Evolutionary conservation across 768 basidiomycete genomes (phyloP).

Genomic region (Suillus brevipes): DNA sequence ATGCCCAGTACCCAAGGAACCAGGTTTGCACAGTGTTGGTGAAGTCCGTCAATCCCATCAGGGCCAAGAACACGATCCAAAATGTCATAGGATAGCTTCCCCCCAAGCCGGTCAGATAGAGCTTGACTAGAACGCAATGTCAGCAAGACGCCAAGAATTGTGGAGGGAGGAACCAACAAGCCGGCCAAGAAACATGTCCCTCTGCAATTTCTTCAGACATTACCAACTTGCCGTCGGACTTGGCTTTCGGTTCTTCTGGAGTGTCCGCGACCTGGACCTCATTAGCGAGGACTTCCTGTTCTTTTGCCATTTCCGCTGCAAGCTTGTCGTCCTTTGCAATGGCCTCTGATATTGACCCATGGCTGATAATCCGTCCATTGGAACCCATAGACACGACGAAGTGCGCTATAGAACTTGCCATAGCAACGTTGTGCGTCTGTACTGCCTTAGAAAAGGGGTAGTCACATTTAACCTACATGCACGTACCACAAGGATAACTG

Average conservation of each 20-base stretch:
- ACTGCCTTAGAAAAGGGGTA: not conserved
- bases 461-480: not conserved
- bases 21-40: conserved; percentile 34
- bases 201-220: conserved; percentile 62
- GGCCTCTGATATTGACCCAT: conserved; percentile 50
- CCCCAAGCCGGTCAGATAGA: conserved; percentile 26
- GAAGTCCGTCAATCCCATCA: conserved; percentile 25
- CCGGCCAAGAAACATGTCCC: conserved; percentile 57
- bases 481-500: conserved; percentile 52
- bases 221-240: conserved; percentile 56
- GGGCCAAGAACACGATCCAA: conserved; percentile 28
- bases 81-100: conserved; percentile 30
- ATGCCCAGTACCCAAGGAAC: conserved; percentile 48
- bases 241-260: conserved; percentile 17
- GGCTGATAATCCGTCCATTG: conserved; percentile 52
- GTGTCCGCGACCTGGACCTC: conserved; percentile 23
- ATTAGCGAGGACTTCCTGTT: conserved; percentile 13
- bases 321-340: conserved; percentile 42
- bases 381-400: conserved; percentile 54
- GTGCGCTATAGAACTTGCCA: conserved; percentile 25
- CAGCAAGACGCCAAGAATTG: conserved; percentile 11
- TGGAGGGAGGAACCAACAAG: conserved; percentile 31
- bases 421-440: conserved; percentile 36
- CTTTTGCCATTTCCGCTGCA: conserved; percentile 18
- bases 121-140: conserved; percentile 33